phyloP scores from a whole-genome alignment of 768 basidiomycete genomes.

The Peribolospora kevripleyi region DNA sequence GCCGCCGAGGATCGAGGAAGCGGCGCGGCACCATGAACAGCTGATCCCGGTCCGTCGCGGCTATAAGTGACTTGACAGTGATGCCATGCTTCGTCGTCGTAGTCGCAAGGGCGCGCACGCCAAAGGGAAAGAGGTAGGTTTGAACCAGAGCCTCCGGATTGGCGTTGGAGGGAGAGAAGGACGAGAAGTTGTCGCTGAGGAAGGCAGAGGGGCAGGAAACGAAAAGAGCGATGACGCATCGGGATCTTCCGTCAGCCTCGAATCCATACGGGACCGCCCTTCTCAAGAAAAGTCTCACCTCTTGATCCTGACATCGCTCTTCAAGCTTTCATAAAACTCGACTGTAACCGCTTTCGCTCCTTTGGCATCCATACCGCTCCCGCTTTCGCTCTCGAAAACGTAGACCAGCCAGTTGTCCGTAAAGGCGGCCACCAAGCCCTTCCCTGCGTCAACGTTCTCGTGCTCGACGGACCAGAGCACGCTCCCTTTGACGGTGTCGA shows the following conservation, averaged over 20 bases:
- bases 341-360: constrained; percentile 53
- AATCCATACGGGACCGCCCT: too few relatives aligned
- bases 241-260: too few relatives aligned
- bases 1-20: constrained; percentile 59
- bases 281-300: too few relatives aligned
- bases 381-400: constrained; percentile 45
- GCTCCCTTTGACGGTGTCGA: constrained; percentile 59
- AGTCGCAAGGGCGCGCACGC: constrained; percentile 40
- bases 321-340: constrained; percentile 52
- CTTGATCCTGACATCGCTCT: constrained; percentile 1
- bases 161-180: background rate
- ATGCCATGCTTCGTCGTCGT: constrained; percentile 78
- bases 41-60: constrained; percentile 48
- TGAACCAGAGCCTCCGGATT: constrained; percentile 31
- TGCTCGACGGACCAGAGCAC: constrained; percentile 38
- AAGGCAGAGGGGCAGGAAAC: too few relatives aligned
- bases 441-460: constrained; percentile 11
- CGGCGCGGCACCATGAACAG: constrained; percentile 49
- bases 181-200: background rate
- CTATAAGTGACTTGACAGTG: constrained; percentile 38
- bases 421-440: constrained; percentile 42
- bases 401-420: constrained; percentile 87
- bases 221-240: too few relatives aligned
- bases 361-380: constrained; percentile 28
- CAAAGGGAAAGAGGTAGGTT: constrained; percentile 43